These are phyloP conservation scores for Trichoderma parareesei DNA, from an alignment of 495 filamentous ascomycete species.

Conservation along the genomic window DNA sequence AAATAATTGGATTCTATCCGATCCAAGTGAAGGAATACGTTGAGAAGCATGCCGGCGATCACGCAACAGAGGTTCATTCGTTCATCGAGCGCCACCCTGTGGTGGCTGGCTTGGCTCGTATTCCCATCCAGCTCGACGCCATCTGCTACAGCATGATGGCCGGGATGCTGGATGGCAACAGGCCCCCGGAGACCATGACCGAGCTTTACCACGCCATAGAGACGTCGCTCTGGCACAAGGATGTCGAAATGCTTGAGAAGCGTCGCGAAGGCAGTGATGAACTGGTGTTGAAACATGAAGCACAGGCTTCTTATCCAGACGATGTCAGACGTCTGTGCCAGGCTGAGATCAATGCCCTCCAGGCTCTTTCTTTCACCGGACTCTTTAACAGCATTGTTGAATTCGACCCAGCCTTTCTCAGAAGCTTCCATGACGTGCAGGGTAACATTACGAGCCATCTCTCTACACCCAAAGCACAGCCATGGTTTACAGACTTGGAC, in stretches of 20 bases:
- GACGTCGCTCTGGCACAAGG: slow-evolving; percentile 5
- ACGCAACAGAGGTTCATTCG: slow-evolving; percentile 17
- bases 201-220: slow-evolving; percentile 10
- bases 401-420: background rate
- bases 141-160: slow-evolving; percentile 26
- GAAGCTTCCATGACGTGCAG: too few relatives aligned
- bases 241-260: slow-evolving; percentile 6
- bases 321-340: background rate
- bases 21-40: slow-evolving; percentile 21
- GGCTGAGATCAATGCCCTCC: slow-evolving; percentile 3
- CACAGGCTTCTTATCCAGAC: background rate
- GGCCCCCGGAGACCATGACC: slow-evolving; percentile 2
- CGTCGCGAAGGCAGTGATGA: background rate
- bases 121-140: slow-evolving; percentile 33
- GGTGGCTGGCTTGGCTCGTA: slow-evolving; percentile 27
- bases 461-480: background rate
- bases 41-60: slow-evolving; percentile 4
- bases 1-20: slow-evolving; percentile 22
- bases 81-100: slow-evolving; percentile 24
- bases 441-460: too few relatives aligned
- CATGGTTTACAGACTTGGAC: slow-evolving; percentile 6
- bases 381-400: background rate
- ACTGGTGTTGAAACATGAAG: background rate
- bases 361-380: slow-evolving; percentile 4
- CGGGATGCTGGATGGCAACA: background rate